Evolutionary conservation across 2,329 filamentous ascomycete genomes (phyloP).

Genomic region (Thermoascus crustaceus): DNA sequence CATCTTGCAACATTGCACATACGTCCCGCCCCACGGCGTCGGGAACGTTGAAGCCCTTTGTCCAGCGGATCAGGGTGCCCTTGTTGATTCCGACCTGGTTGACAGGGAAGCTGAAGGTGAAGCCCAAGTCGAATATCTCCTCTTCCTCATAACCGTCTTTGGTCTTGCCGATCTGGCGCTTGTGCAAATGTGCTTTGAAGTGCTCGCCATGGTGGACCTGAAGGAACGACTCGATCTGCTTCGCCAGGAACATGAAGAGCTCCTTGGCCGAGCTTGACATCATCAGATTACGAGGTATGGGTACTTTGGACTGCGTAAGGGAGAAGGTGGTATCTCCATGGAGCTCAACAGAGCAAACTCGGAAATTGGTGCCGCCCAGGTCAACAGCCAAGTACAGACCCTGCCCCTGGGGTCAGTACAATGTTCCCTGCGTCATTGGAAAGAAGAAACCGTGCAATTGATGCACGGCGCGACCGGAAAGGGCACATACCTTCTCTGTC

Average conservation of each 20-base stretch:
- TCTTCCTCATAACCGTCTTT: conserved; percentile 58
- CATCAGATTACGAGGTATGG: conserved; percentile 87
- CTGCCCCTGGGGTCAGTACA: conserved; percentile 38
- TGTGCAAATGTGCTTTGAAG: conserved; percentile 62
- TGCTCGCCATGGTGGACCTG: conserved; percentile 80
- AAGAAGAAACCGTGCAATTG: too few relatives aligned
- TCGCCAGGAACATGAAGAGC: conserved; percentile 85
- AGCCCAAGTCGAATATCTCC: conserved; percentile 86
- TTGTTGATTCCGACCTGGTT: conserved; percentile 93
- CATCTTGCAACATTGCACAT: conserved; percentile 76
- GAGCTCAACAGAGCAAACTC: conserved; percentile 88
- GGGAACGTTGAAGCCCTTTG: conserved; percentile 96
- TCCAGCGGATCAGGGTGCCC: conserved; percentile 91
- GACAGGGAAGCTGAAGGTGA: conserved; percentile 97
- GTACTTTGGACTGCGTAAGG: conserved; percentile 83
- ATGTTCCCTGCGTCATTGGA: conserved; percentile 11
- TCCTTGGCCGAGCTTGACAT: conserved; percentile 75
- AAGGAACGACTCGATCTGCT: conserved; percentile 85
- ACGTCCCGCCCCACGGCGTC: conserved; percentile 93
- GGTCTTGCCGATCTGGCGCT: conserved; percentile 54
- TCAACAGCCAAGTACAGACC: conserved; percentile 94
- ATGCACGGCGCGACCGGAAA: too few relatives aligned
- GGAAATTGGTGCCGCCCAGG: conserved; percentile 96
- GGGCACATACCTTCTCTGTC: conserved; percentile 71
- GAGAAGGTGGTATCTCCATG: conserved; percentile 94